Evolutionary conservation across 768 basidiomycete genomes (phyloP).

Genomic region (Termitomyces eurrhizus): DNA sequence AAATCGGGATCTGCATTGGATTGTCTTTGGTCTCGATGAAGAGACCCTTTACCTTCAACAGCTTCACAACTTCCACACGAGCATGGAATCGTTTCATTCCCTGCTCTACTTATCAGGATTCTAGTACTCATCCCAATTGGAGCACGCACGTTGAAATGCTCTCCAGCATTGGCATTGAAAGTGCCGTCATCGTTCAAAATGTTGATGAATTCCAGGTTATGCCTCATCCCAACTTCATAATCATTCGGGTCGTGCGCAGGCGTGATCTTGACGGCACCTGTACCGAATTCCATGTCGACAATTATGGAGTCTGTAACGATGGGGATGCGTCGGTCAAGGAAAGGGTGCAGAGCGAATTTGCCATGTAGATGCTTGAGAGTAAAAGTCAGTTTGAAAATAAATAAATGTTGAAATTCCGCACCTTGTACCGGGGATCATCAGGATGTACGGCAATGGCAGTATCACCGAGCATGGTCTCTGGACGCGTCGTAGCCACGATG

Average conservation of each 20-base stretch:
- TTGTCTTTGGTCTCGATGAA: slow-evolving; percentile 94
- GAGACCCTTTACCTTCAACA: slow-evolving; percentile 77
- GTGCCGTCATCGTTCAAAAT: slow-evolving; percentile 97
- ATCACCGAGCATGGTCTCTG: slow-evolving; percentile 98
- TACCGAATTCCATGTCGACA: slow-evolving; percentile 95
- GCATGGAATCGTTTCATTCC: slow-evolving; percentile 99
- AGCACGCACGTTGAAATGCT: slow-evolving; percentile 59
- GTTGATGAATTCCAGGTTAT: slow-evolving; percentile 89
- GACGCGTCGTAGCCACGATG: slow-evolving; percentile 94
- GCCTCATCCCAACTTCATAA: slow-evolving; percentile 88
- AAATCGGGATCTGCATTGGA: slow-evolving; percentile 95
- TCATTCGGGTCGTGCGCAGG: slow-evolving; percentile 98
- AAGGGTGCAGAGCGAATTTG: slow-evolving; percentile 88
- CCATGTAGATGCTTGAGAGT: slow-evolving; percentile 77
- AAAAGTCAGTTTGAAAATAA: neutral
- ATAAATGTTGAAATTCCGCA: slow-evolving; percentile 17
- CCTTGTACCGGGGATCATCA: slow-evolving; percentile 85
- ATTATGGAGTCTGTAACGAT: slow-evolving; percentile 84
- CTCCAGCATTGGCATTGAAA: slow-evolving; percentile 85
- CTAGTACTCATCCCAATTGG: neutral
- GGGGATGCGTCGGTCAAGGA: slow-evolving; percentile 80
- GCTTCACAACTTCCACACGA: slow-evolving; percentile 76
- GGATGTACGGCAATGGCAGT: slow-evolving; percentile 97
- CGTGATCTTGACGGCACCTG: slow-evolving; percentile 98
- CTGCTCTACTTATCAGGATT: slow-evolving; percentile 27